Base-by-base conservation (phyloP, 306 rosid genomes). In the Biancaea sappan region DNA sequence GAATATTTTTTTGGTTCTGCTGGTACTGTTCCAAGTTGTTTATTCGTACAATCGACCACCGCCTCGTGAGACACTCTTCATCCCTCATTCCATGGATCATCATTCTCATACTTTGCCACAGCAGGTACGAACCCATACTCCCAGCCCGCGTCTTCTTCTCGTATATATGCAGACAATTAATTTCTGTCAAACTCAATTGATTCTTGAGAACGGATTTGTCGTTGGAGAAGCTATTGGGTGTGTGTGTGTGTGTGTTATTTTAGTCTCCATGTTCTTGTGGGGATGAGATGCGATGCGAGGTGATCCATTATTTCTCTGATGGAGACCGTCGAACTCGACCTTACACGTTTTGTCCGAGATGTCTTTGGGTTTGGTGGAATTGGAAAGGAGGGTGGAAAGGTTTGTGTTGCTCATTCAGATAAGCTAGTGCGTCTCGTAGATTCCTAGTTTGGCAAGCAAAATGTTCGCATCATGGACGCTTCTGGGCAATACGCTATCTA, bases 1-100 rank as follows among this genome's bases (percentile, higher is more conserved):
- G 54, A 41, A 25, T 15, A 7, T 41, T 4, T 25, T 65, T 16
- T 2, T 41, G 15, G 43, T 65, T 2, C 15, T 43, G 19, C 19
- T 52, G 1, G 53, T 60, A 7, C 18, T 34, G 8, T 37, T 19
- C 46, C 43, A 16, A 57, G 69, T 8, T 59, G 76, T 66, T 14
- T 6, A 16, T 22, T 34, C 76, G 48, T 81, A 84, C 76, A 58
- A 1, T 4, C 81, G 81, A 1, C 83, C 88, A n/a, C 83, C 83
- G 5, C 69, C 79, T 47, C 77, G 83, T 5, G 16, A 72, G 53
- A 69, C 69, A 15, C 25, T 77, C n/a, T 24, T 50, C 72, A 52
- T 44, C 13, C 58, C 38, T 1, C 76, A 73, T 4, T 28, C 35
- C 26, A 13, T 13, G 8, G 74, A 65, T 63, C 70, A 50, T 13